Evolutionary conservation across 768 basidiomycete genomes (phyloP).

Genomic region (Russula emetica): DNA sequence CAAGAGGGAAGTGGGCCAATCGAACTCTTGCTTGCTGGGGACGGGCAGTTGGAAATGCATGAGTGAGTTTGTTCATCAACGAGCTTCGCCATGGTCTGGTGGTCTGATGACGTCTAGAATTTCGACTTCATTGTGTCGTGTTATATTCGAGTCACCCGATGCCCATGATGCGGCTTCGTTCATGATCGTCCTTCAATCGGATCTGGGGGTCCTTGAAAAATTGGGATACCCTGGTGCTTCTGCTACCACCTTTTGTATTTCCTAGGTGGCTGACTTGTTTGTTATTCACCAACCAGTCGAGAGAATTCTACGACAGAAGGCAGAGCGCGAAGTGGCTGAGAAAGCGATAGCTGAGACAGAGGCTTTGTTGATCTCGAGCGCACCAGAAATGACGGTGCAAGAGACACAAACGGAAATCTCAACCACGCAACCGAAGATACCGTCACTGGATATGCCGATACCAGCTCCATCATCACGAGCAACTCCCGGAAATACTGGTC

Average conservation of each 20-base stretch:
- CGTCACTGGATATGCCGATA: neutral
- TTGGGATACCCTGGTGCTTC: conserved; percentile 77
- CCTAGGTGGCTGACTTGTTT: conserved; percentile 27
- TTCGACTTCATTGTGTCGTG: conserved; percentile 76
- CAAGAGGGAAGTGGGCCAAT: conserved; percentile 52
- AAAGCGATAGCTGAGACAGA: conserved; percentile 40
- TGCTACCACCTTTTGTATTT: neutral
- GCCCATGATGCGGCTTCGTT: conserved; percentile 85
- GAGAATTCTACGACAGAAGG: conserved; percentile 79
- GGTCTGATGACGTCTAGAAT: conserved; percentile 48
- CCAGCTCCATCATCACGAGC: neutral
- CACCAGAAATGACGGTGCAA: conserved; percentile 5
- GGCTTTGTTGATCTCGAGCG: conserved; percentile 19
- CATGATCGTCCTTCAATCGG: conserved; percentile 93
- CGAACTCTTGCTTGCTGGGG: conserved; percentile 72
- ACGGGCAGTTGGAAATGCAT: conserved; percentile 79
- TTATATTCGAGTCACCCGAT: conserved; percentile 72
- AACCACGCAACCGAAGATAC: neutral
- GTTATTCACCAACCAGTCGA: conserved; percentile 58
- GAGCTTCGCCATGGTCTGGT: conserved; percentile 1
- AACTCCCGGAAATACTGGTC: neutral
- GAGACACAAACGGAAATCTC: conserved; percentile 10
- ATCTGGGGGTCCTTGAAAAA: conserved; percentile 71
- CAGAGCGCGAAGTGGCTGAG: conserved; percentile 55
- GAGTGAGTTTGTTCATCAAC: conserved; percentile 55